Conservation (phyloP, 257 asterid species). For the Craterostigma plantagineum region DNA sequence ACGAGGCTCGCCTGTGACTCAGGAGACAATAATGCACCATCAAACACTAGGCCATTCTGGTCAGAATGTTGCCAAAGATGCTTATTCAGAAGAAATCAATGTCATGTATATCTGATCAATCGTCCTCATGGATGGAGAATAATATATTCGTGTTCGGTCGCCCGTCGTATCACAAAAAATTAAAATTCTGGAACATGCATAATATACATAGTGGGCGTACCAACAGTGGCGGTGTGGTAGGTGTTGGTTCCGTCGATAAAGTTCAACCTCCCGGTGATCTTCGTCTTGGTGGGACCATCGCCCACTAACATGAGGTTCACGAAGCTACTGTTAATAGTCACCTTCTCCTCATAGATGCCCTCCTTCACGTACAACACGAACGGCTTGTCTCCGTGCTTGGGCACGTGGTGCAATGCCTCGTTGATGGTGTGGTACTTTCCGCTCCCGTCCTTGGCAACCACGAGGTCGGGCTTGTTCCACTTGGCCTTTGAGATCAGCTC, state of each 20-base stretch:
- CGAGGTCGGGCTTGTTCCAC: slow-evolving; percentile 13
- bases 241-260: slow-evolving; percentile 42
- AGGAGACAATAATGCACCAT: no score
- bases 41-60: no score
- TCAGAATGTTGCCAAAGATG: no score
- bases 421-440: slow-evolving; percentile 28
- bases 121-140: no score
- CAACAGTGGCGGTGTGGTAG: slow-evolving; percentile 44
- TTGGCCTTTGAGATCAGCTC: slow-evolving; percentile 12
- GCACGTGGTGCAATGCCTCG: slow-evolving; percentile 32
- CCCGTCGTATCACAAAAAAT: no score
- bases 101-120: no score
- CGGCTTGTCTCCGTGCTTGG: slow-evolving; percentile 14
- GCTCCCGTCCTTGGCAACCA: slow-evolving; percentile 61
- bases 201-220: slow-evolving; percentile 13
- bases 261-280: slow-evolving; percentile 44
- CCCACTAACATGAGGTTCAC: slow-evolving; percentile 33
- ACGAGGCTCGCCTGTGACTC: no score
- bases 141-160: no score
- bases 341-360: slow-evolving; percentile 44
- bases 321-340: slow-evolving; percentile 21
- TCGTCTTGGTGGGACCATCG: slow-evolving; percentile 67
- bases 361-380: slow-evolving; percentile 36
- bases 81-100: no score
- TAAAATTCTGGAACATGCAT: no score